A percentile compares a stretch with the other conserved stretches of the same genome.
Conservation (phyloP, 139 green algal species). For the Chlamydomonas applanata region DNA sequence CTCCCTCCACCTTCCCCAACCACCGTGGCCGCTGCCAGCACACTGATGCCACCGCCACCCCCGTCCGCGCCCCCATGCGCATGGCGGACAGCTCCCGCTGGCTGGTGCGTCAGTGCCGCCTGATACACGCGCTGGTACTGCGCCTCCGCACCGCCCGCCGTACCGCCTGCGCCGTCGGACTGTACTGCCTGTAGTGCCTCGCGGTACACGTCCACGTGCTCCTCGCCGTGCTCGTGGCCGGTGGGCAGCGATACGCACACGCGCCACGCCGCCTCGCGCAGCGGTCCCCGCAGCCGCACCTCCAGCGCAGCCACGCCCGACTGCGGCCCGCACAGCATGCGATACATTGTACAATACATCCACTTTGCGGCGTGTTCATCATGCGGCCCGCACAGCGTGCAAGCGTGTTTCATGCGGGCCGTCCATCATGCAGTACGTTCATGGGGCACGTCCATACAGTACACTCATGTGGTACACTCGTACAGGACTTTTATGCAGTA, state of each 20-base stretch:
- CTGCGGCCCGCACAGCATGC: slow-evolving; percentile 18
- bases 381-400: too few relatives aligned
- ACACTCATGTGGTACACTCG: too few relatives aligned
- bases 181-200: slow-evolving; percentile 48
- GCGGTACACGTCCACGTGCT: slow-evolving; percentile 88
- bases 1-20: not conserved
- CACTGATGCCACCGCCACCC: too few relatives aligned
- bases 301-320: slow-evolving; percentile 82
- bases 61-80: too few relatives aligned
- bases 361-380: not conserved
- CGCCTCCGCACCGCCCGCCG: slow-evolving; percentile 3
- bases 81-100: too few relatives aligned
- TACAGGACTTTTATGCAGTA: too few relatives aligned
- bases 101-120: not conserved
- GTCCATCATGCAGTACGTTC: not conserved
- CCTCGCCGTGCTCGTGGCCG: slow-evolving; percentile 86
- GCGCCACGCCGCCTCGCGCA: slow-evolving; percentile 65
- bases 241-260: slow-evolving; percentile 81
- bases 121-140: not conserved
- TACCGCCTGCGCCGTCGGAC: not conserved
- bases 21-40: not conserved
- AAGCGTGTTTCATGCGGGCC: too few relatives aligned
- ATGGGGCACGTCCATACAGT: too few relatives aligned
- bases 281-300: slow-evolving; percentile 59
- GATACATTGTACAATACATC: not conserved